A percentile compares a stretch with the other conserved stretches of the same genome.
Conservation (phyloP, 2,329 filamentous ascomycete species). For the Aspergillus sp. region DNA sequence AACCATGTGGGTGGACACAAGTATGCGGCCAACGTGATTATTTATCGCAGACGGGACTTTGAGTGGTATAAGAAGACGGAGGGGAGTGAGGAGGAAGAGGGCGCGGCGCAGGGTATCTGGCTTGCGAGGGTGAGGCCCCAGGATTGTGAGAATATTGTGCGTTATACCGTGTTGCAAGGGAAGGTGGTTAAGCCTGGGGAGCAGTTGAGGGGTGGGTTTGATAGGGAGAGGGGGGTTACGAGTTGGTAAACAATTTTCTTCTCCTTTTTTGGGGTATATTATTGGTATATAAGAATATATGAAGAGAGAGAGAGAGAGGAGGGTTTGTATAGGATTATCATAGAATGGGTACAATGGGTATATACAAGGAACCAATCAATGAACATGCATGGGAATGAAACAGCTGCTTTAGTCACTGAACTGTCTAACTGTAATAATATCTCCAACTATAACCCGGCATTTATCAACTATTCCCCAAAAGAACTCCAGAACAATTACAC, state of each 20-base stretch:
- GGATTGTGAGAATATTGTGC: conserved; percentile 89
- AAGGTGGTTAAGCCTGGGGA: conserved; percentile 88
- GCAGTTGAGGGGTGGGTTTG: conserved; percentile 88
- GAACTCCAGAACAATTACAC: too few species aligned
- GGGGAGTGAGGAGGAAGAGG: conserved; percentile 43
- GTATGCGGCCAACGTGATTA: conserved; percentile 90
- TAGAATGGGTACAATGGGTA: not conserved
- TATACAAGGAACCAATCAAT: too few species aligned
- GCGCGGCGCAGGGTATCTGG: conserved; percentile 90
- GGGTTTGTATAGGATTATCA: not conserved
- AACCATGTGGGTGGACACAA: conserved; percentile 96
- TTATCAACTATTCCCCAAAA: too few species aligned
- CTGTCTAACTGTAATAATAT: too few species aligned
- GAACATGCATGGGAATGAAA: too few species aligned
- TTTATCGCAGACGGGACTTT: conserved; percentile 68
- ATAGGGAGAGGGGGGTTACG: conserved; percentile 73
- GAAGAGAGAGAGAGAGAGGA: too few species aligned
- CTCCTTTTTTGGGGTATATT: not conserved
- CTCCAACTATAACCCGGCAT: too few species aligned
- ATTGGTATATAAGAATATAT: not conserved
- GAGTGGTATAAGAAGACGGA: conserved; percentile 35
- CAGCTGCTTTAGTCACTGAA: too few species aligned
- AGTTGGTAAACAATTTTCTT: conserved; percentile 64
- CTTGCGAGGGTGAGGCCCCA: conserved; percentile 79
- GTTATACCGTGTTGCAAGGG: conserved; percentile 86